Percentiles rank a stretch among this genome's conserved stretches.
These are phyloP conservation scores for Pholiota adiposa DNA, from an alignment of 1,284 basidiomycete genomes.

Conservation along the genomic window DNA sequence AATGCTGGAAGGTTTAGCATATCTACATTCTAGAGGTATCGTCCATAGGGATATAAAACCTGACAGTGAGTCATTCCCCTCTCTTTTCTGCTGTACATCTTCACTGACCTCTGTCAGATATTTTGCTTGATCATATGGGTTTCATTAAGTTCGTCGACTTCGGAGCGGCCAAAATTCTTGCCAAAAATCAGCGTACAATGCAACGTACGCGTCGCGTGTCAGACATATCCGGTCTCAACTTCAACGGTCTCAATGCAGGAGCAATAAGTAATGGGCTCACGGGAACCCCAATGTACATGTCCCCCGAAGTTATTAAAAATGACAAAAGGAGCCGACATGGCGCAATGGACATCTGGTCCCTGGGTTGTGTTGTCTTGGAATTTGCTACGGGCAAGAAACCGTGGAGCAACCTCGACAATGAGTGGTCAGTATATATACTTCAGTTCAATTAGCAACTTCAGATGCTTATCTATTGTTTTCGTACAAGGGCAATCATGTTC, in stretches of 20 bases:
- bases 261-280: constrained; percentile 85
- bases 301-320: constrained; percentile 97
- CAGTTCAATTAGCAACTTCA: too few relatives aligned
- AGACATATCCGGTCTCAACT: constrained; percentile 30
- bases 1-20: constrained; percentile 93
- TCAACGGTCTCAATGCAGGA: constrained; percentile 37
- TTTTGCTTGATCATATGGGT: constrained; percentile 91
- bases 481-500: constrained; percentile 94
- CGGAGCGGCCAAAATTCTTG: constrained; percentile 97
- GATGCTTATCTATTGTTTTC: too few relatives aligned
- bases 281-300: constrained; percentile 99
- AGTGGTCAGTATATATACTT: constrained; percentile 79
- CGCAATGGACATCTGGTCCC: constrained; percentile 98
- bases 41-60: constrained; percentile 99
- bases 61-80: constrained; percentile 78
- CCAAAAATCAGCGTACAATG: constrained; percentile 90
- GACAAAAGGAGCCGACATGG: constrained; percentile 86
- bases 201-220: constrained; percentile 69
- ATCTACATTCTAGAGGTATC: constrained; percentile 92
- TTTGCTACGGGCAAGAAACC: constrained; percentile 96
- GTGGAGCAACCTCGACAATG: constrained; percentile 98
- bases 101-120: constrained; percentile 60
- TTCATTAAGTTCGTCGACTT: constrained; percentile 99
- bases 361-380: constrained; percentile 97
- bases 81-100: constrained; percentile 19